Evolutionary conservation across 2,329 filamentous ascomycete genomes (phyloP), one percentile per base, ranked within the genome.

Genomic region (Penicillium sp.): DNA sequence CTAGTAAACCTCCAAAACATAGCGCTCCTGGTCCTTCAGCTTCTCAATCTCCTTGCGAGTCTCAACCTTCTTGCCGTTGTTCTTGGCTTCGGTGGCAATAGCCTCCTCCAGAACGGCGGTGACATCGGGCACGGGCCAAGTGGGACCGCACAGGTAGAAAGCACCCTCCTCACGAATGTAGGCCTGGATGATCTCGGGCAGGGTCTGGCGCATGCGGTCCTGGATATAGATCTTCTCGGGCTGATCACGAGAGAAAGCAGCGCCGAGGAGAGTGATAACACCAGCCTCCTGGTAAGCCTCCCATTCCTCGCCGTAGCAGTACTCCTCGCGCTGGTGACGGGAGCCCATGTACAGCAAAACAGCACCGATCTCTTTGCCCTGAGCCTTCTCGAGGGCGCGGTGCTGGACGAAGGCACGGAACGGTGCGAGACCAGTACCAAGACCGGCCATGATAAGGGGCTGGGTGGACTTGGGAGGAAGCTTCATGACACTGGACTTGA

Each of bases 401-500:
- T 99, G 94, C 79, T 99, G 94, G 45, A 97, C 89, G 71, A 99
- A 99, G 58, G 94, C 94, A 63, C 94, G 91, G 90, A 99, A 99
- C n/a, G 94, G 94, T 1, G 94, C 94, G 22, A 99, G 87, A 71
- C 94, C 94, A 0, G 94, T 99, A 61, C 94, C 94, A n/a, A 97
- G 88, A 74, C 94, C 94, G 10, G 94, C 94, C 93, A 99, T 97
- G 81, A 99, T 97, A 72, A 99, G 87, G 39, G 94, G 94, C 46
- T 93, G 90, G 37, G 90, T 94, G 66, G 92, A 88, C 72, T 87
- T 88, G 59, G 84, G 78, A 5, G 94, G 94, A n/a, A 99, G 84
- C 79, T 97, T 99, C 94, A 99, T 99, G 64, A 97, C 94, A 24
- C 92, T 97, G 0, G 94, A 91, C 81, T 99, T 99, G 74, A 99